A percentile compares a stretch with the other conserved stretches of the same genome.
Conservation (phyloP, 2,329 filamentous ascomycete genomes). For the Amylocarpus encephaloides region DNA sequence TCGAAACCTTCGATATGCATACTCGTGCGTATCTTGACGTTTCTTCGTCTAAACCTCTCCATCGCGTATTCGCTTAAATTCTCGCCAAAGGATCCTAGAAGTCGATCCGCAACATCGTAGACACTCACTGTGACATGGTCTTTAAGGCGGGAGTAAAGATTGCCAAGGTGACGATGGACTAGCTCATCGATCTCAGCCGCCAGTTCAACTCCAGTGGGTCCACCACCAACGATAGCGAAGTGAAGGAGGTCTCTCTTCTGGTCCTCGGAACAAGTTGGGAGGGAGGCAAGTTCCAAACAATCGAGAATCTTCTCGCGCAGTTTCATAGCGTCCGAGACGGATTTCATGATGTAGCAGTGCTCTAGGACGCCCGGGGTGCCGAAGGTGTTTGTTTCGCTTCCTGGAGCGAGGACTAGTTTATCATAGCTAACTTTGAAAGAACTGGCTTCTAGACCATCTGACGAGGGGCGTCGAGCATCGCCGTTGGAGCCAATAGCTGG, state of each 20-base stretch:
- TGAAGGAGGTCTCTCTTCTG: slow-evolving; percentile 58
- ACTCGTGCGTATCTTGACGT: slow-evolving; percentile 62
- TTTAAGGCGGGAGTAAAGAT: slow-evolving; percentile 56
- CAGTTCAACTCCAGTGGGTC: slow-evolving; percentile 63
- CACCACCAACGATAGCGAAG: slow-evolving; percentile 68
- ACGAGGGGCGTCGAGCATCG: background rate
- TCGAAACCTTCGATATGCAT: slow-evolving; percentile 50
- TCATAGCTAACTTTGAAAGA: slow-evolving; percentile 38
- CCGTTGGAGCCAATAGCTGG: slow-evolving; percentile 29
- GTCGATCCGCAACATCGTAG: slow-evolving; percentile 67
- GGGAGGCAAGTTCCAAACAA: slow-evolving; percentile 59
- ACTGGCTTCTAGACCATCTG: slow-evolving; percentile 18
- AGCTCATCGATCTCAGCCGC: slow-evolving; percentile 69
- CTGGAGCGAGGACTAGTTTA: slow-evolving; percentile 37
- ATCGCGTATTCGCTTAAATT: slow-evolving; percentile 63
- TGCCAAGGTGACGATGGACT: slow-evolving; percentile 57
- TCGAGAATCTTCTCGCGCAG: slow-evolving; percentile 60
- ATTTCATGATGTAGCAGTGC: slow-evolving; percentile 74
- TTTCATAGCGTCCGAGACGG: slow-evolving; percentile 68
- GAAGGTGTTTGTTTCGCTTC: slow-evolving; percentile 57
- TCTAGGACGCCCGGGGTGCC: slow-evolving; percentile 72
- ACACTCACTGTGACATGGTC: slow-evolving; percentile 58
- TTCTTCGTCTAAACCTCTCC: slow-evolving; percentile 55
- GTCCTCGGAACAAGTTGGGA: slow-evolving; percentile 50
- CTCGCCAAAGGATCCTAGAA: slow-evolving; percentile 69